Evolutionary conservation across 257 asterid species (phyloP), one percentile per base, ranked within the genome.

Genomic region (Apocynum venetum): DNA sequence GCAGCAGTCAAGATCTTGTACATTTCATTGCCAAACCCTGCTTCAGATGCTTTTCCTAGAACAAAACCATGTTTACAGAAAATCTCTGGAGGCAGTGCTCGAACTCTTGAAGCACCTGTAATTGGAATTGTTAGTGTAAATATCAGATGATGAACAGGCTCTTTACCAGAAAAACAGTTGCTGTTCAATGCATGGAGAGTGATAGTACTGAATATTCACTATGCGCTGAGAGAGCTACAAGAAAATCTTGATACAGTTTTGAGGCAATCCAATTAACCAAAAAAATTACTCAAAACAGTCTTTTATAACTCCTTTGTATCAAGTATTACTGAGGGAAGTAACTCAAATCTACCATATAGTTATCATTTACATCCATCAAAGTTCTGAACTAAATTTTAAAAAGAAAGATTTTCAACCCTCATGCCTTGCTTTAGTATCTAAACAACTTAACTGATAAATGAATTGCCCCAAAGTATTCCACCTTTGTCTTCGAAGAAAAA

Each of bases 21-120:
- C 89, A 96, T 74, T 80, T 96, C 99, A 74, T 96, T 96, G 64
- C 98, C 98, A 86, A 96, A 87, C 70, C 99, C 99, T 53, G 99
- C 99, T 91, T 93, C 98, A 14, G 98, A 96, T 17, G 99, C 97
- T 83, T 96, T 96, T 38, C 92, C 99, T 69, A 93, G 82, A 78
- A 96, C 97, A 81, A 93, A 93, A 73, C 98, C 98, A 75, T 93
- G 98, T 44, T 76, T 88, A 88, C 99, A 96, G 87, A 96, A 96
- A 84, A 90, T 78, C 57, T 93, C 89, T 1, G 97, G 89, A 64
- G 89, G 85, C 71, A 96, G 85, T 65, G 79, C 87, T 79, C 97
- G 88, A 68, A 93, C 90, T 81, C 89, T 87, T 60, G 91, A 80
- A 68, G 98, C 93, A 80, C 98, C 99, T 96, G 85, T 76, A 82